Evolutionary conservation across 1,284 basidiomycete species (phyloP), one percentile per base, ranked within the genome.

Genomic region (Takashimella koratensis): DNA sequence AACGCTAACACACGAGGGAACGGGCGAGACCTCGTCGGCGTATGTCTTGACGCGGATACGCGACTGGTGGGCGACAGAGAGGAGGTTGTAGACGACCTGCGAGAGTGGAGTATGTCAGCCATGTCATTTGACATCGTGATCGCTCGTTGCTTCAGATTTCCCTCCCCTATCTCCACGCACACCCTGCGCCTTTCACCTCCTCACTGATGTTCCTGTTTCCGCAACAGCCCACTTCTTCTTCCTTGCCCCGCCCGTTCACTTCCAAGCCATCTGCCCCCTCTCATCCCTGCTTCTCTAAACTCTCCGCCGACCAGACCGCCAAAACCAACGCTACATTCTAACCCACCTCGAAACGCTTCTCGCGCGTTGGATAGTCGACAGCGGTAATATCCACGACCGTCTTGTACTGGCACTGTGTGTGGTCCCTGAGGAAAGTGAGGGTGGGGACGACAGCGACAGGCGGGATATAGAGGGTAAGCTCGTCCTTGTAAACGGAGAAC

Each of bases 21-120:
- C 90, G 42, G 90, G 84, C 65, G 94, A 89, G n/a, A 89, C 86
- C 77, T 99, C 96, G 62, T 90, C 88, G 56, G 93, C 92, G 74
- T 96, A 98, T 0, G 96, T 98, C 83, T 98, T 99, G 65, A 99
- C 93, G 52, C 96, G 81, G 71, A 99, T 90, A 61, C 96, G 82
- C 23, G 79, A 78, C 62, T 81, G 79, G 74, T 81, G 79, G 26
- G 86, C 85, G 65, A 93, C 78, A 67, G 89, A 93, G 63, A 98
- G 80, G 60, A 99, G 79, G 79, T 98, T 89, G 79, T 99, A 99
- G 30, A 96, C 92, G 51, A 98, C 86, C 75, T 76, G 60, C n/a
- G 5, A 22, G 16, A 30, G 39, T 47, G 16, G 20, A 36, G 23
- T 36, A 8, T 36, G 30, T 36, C 16, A 36, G 30, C 16, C 16